A percentile compares a stretch with the other conserved stretches of the same genome.
Evolutionary conservation across 2,329 filamentous ascomycete genomes (phyloP).

Genomic region (Pyricularia grisea): DNA sequence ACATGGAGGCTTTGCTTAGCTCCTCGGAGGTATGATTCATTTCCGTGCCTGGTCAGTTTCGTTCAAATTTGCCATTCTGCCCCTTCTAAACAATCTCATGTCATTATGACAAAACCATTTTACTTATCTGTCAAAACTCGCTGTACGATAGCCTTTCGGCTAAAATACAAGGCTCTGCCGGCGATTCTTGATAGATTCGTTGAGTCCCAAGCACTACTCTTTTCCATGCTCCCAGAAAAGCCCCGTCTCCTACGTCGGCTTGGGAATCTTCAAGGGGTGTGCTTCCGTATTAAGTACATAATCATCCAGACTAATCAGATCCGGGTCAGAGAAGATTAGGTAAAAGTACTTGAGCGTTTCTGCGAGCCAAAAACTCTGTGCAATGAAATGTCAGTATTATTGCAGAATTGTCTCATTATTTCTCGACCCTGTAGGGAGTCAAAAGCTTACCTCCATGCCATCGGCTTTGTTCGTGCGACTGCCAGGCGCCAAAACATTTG

Average conservation of each 20-base stretch:
- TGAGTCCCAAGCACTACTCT: background rate
- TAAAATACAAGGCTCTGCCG: too few species aligned
- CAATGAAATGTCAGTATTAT: background rate
- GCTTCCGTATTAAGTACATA: constrained; percentile 14
- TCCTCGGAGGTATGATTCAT: background rate
- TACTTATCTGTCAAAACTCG: background rate
- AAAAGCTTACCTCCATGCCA: background rate
- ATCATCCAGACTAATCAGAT: constrained; percentile 12
- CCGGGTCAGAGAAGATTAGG: constrained; percentile 10
- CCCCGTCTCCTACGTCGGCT: constrained; percentile 8
- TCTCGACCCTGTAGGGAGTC: background rate
- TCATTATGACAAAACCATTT: background rate
- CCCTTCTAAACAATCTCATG: background rate
- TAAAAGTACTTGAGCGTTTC: constrained; percentile 15
- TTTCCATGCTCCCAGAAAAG: background rate
- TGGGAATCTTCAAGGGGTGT: constrained; percentile 27
- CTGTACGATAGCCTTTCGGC: background rate
- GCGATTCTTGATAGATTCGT: background rate
- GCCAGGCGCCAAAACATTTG: constrained; percentile 8
- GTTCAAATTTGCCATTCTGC: background rate
- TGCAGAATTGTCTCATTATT: background rate
- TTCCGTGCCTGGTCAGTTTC: background rate
- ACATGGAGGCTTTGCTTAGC: background rate
- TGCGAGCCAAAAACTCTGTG: constrained; percentile 12
- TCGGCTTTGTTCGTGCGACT: background rate